These are phyloP conservation scores for Zygosaccharomyces sapae DNA, from an alignment of 1,139 yeast genomes.

Conservation along the genomic window DNA sequence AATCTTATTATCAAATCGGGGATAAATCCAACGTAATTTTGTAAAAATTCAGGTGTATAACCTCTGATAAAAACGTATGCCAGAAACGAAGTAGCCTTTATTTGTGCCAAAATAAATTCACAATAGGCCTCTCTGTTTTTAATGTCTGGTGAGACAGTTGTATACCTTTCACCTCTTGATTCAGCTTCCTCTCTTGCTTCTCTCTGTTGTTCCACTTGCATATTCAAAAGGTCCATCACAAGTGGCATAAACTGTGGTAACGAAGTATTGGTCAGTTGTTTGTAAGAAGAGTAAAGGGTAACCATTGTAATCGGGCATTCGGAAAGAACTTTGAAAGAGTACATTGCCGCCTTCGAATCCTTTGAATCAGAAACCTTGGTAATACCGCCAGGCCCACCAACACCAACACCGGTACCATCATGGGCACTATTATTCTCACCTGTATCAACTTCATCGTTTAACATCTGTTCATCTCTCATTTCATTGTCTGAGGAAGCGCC, in stretches of 20 bases:
- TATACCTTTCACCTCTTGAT: constrained; percentile 49
- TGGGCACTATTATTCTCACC: constrained; percentile 5
- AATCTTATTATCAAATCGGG: constrained; percentile 85
- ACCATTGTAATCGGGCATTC: constrained; percentile 98
- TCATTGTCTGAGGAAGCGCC: constrained; percentile 16
- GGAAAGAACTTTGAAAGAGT: constrained; percentile 84
- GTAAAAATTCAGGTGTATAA: constrained; percentile 62
- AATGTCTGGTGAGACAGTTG: constrained; percentile 62
- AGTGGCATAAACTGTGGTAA: constrained; percentile 78
- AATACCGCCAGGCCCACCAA: neutral
- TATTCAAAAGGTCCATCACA: constrained; percentile 65
- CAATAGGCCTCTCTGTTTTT: constrained; percentile 76
- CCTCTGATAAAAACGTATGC: constrained; percentile 90
- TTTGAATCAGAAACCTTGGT: constrained; percentile 14
- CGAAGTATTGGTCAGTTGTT: constrained; percentile 65
- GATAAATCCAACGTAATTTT: constrained; percentile 62
- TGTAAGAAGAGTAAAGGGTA: constrained; percentile 81
- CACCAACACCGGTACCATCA: constrained; percentile 2
- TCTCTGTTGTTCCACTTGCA: constrained; percentile 74
- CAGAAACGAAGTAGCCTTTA: constrained; percentile 90
- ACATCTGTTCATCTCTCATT: constrained; percentile 11
- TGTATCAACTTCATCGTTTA: constrained; percentile 8
- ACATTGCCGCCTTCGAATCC: constrained; percentile 51
- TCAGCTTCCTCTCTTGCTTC: constrained; percentile 62
- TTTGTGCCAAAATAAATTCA: constrained; percentile 92